Evolutionary conservation across 1,284 basidiomycete species (phyloP), one percentile per base, ranked within the genome.

Genomic region (Leccinum subrobustum): DNA sequence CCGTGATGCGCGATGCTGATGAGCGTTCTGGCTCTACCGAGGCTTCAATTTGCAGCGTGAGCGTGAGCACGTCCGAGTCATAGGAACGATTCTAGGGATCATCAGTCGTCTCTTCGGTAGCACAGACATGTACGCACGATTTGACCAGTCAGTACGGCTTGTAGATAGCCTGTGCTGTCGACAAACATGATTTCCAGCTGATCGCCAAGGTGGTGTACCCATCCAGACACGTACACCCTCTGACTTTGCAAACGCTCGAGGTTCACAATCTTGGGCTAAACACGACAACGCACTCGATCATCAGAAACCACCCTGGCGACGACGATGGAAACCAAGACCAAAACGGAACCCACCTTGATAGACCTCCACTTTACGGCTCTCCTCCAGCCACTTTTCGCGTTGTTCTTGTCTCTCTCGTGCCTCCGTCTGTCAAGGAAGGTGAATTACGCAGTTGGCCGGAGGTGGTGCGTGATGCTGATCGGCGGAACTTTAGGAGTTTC

Each of bases 181-280:
- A 98, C 77, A 76, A 99, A 99, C 65, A 91, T 95, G 75, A 98
- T 90, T 63, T 89, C 95, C 71, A 96, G 96, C 74, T 98, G 96
- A 61, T 88, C 85, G 57, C 97, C 91, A 60, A 95, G 82, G 69
- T 96, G 89, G 78, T 99, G 96, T 0, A 99, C 93, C 97, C 97
- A 99, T 67, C 96, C 97, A 64, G 84, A 91, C 16, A 98, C 87
- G 56, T 91, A 85, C 62, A 98, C 86, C 65, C 95, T 89, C 71
- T 91, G 79, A 35, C 82, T 84, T 66, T 94, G 83, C 55, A 88
- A 76, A 56, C 81, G 76, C 56, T 78, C 77, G n/a, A 95, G 84
- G 62, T 85, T 82, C 55, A 78, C 83, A 64, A 95, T 87, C 79
- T 96, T 96, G 65, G 88, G 81, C 93, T 96, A 66, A 7, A 37